These are phyloP conservation scores for Penicillium fimorum DNA, from an alignment of 495 filamentous ascomycete species.

Conservation along the genomic window DNA sequence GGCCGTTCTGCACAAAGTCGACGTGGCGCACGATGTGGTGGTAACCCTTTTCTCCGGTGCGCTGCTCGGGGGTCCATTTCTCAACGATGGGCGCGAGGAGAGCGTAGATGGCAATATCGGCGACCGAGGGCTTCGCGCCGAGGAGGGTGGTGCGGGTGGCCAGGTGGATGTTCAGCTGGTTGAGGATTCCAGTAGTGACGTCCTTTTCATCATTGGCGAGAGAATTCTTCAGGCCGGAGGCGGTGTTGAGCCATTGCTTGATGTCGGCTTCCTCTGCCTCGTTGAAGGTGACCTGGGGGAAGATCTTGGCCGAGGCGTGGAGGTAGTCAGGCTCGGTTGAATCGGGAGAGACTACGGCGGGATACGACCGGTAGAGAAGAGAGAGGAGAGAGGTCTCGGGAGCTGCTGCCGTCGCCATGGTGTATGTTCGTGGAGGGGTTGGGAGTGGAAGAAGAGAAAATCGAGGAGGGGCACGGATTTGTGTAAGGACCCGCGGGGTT, in stretches of 20 bases:
- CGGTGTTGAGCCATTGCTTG: constrained; percentile 79
- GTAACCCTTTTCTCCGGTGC: constrained; percentile 84
- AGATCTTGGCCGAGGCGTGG: constrained; percentile 55
- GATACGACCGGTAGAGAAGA: constrained; percentile 56
- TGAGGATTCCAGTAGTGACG: constrained; percentile 53
- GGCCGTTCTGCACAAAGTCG: constrained; percentile 92
- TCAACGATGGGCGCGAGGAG: constrained; percentile 74
- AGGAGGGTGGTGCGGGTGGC: constrained; percentile 85
- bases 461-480: constrained; percentile 39
- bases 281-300: constrained; percentile 67
- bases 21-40: constrained; percentile 89
- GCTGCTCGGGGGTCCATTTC: constrained; percentile 80
- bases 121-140: constrained; percentile 85
- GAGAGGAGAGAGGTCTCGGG: constrained; percentile 51
- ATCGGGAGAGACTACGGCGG: constrained; percentile 47
- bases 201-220: constrained; percentile 57
- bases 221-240: constrained; percentile 62
- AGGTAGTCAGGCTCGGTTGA: constrained; percentile 51
- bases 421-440: constrained; percentile 32
- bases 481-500: constrained; percentile 39
- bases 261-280: constrained; percentile 79
- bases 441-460: constrained; percentile 31
- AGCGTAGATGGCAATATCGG: constrained; percentile 84
- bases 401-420: constrained; percentile 52
- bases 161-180: constrained; percentile 79